Evolutionary conservation across 2,329 filamentous ascomycete genomes (phyloP).

Genomic region (Aspergillus hortae): DNA sequence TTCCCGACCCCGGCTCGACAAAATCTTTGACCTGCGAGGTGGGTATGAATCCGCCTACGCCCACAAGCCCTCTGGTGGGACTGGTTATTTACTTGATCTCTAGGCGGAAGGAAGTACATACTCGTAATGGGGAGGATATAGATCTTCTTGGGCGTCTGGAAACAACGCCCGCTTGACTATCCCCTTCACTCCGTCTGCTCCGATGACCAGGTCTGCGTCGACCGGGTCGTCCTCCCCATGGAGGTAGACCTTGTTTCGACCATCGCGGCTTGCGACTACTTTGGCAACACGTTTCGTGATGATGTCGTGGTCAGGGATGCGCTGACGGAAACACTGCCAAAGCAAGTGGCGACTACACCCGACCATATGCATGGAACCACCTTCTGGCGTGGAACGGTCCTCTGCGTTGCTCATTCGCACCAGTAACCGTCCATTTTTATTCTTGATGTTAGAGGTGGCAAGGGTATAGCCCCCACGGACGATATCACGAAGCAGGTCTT

Average conservation of each 20-base stretch:
- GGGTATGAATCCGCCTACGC: conserved; percentile 47
- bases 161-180: conserved; percentile 37
- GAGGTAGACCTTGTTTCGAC: conserved; percentile 30
- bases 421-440: conserved; percentile 32
- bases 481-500: conserved; percentile 30
- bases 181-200: conserved; percentile 42
- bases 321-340: conserved; percentile 35
- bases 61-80: conserved; percentile 35
- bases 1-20: conserved; percentile 38
- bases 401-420: conserved; percentile 20
- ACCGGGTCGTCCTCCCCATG: conserved; percentile 28
- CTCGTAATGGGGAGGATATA: conserved; percentile 41
- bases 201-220: conserved; percentile 42
- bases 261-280: conserved; percentile 23
- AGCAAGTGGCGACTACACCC: conserved; percentile 37
- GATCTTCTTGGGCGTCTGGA: conserved; percentile 25
- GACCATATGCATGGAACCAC: conserved; percentile 28
- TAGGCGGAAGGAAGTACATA: conserved; percentile 16
- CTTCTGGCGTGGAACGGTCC: background rate
- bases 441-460: conserved; percentile 30
- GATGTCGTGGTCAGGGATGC: conserved; percentile 33
- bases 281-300: conserved; percentile 29
- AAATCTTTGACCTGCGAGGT: conserved; percentile 21
- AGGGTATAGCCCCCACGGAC: conserved; percentile 33
- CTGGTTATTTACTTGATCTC: background rate